phyloP scores from a whole-genome alignment of 75 land plant species.

The Pinus taeda region DNA sequence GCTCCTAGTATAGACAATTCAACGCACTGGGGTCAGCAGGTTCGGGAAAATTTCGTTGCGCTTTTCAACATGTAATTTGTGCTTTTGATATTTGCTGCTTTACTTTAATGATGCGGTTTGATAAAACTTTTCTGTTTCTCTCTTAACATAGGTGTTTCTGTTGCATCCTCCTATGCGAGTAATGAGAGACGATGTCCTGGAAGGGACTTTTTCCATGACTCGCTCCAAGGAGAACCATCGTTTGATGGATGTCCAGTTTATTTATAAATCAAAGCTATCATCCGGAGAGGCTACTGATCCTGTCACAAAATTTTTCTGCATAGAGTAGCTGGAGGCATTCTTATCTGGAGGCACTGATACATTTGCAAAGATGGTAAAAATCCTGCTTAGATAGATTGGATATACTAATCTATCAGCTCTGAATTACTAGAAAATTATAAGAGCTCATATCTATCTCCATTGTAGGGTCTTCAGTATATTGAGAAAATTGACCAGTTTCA shows the following conservation, averaged over 20 bases:
- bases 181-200: constrained; percentile 53
- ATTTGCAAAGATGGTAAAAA: too few species aligned
- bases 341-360: too few species aligned
- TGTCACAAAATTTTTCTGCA: constrained; percentile 44
- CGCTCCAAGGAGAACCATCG: constrained; percentile 87
- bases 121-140: neutral
- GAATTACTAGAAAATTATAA: too few species aligned
- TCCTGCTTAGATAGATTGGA: too few species aligned
- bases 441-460: too few species aligned
- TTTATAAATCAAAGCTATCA: constrained; percentile 25
- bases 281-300: constrained; percentile 36
- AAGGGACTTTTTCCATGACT: constrained; percentile 54
- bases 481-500: too few species aligned
- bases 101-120: neutral
- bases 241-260: constrained; percentile 77
- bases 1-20: constrained; percentile 60
- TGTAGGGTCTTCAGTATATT: too few species aligned
- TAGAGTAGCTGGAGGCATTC: constrained; percentile 42
- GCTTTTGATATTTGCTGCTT: neutral
- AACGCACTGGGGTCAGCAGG: constrained; percentile 99
- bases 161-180: constrained; percentile 64
- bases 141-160: constrained; percentile 65
- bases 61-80: neutral
- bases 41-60: constrained; percentile 10
- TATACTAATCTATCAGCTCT: too few species aligned